Evolutionary conservation across 2,329 filamentous ascomycete species (phyloP), one percentile per base, ranked within the genome.

Genomic region (Fusarium annulatum): DNA sequence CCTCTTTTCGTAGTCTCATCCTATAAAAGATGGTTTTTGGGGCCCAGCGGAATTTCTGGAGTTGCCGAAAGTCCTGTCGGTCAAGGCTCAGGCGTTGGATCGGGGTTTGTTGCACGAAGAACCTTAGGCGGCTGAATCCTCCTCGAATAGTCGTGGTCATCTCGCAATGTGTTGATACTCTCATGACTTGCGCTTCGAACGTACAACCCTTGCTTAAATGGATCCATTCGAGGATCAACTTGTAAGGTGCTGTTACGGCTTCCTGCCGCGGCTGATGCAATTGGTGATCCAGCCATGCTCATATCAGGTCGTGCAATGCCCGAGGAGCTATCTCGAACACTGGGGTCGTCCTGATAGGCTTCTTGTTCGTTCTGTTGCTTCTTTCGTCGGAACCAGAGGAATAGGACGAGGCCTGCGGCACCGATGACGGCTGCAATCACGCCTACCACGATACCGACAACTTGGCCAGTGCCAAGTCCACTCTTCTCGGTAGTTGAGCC

Each of bases 91-190:
- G 70, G 42, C 34, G 77, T 81, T 2, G 88, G 88, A 74, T 92
- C 89, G 7, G 90, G 89, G 76, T 92, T 92, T 36, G 85, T 89
- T 14, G 89, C 89, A 72, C 90, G 85, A n/a, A 92, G 83, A 12
- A 91, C 88, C 76, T 87, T 84, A 15, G 87, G 85, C 48, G 86
- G 82, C 56, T 87, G 87, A 19, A 92, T 89, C 73, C 86, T 84
- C 71, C 90, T 84, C 43, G 90, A 91, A 77, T 92, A 92, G 73
- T 92, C 90, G 66, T 90, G 89, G 69, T 92, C 89, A 77, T 92
- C 90, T 64, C 88, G 88, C 9, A 92, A 81, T 3, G 90, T 91
- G 73, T 88, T 88, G 77, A 92, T 82, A 77, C 89, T 92, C 78
- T 92, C 90, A 69, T 87, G 86, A 75, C 89, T 91, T 79, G 87